Evolutionary conservation across 306 rosid genomes (phyloP), one percentile per base, ranked within the genome.

Genomic region (Elaeagnus macrophylla): DNA sequence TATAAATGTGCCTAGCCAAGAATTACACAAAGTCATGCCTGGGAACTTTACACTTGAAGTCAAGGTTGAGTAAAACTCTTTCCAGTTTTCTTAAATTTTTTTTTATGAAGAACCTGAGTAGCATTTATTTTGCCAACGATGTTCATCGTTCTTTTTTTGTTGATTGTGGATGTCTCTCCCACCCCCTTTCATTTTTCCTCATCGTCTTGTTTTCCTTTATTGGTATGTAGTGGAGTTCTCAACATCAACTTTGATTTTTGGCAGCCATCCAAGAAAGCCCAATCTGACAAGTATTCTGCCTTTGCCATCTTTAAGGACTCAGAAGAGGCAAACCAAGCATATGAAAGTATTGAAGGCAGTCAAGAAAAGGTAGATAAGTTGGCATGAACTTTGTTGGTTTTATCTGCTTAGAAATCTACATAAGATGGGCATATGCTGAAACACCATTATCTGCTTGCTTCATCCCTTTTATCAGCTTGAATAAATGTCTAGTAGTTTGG

Each of bases 261-360:
- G 72, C 83, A 86, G 86, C 77, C 84, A 53, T 50, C 71, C 51
- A 67, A 56, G 71, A 84, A 57, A 52, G 67, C 32, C 48, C 66
- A 40, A 73, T 82, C 73, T 56, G 63, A 51, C 12, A 55, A 53
- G 16, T 83, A 81, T 67, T 74, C 85, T 46, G 91, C 88, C 50
- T 32, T 57, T 0, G 91, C 88, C 46, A 36, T 79, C 54, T 90
- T 77, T 71, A 67, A 72, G 74, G 78, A 67, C 58, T 65, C 67
- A 38, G 61, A 71, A 55, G 88, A 76, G 59, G 97, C 95, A 52
- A 9, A 60, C 13, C 59, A 68, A 41, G 89, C 97, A 53, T 86
- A 63, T 56, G 79, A 72, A 74, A 58, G 61, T 17, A 67, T 84
- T 56, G 54, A 68, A 57, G 91, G 97, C 56, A 62, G 7, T 59